A percentile compares a stretch with the other conserved stretches of the same genome.
These are phyloP conservation scores for Fusarium heterosporum DNA, from an alignment of 2,329 filamentous ascomycete species.

Conservation along the genomic window DNA sequence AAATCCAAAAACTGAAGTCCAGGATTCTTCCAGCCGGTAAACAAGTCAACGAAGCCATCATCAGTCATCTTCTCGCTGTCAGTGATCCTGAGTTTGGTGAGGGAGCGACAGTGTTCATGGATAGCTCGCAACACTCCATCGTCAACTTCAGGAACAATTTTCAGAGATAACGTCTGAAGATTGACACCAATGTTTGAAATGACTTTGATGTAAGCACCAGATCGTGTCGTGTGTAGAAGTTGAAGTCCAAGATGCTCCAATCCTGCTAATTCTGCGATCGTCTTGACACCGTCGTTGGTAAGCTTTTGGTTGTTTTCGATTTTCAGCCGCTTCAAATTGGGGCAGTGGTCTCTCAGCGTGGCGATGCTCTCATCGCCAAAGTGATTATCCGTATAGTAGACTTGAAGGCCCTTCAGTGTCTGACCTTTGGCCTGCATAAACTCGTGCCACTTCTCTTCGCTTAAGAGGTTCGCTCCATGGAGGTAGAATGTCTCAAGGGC, in stretches of 20 bases:
- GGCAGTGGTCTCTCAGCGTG: conserved; percentile 72
- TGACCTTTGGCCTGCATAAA: conserved; percentile 75
- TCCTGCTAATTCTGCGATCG: conserved; percentile 70
- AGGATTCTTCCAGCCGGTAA: conserved; percentile 80
- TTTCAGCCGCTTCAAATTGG: conserved; percentile 79
- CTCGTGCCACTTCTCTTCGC: conserved; percentile 78
- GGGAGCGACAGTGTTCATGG: conserved; percentile 73
- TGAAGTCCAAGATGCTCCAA: conserved; percentile 83
- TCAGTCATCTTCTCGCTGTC: conserved; percentile 83
- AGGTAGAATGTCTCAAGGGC: conserved; percentile 80
- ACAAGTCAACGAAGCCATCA: conserved; percentile 76
- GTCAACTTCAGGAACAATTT: conserved; percentile 73
- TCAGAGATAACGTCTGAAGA: conserved; percentile 83
- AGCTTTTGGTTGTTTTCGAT: conserved; percentile 83
- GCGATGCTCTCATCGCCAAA: conserved; percentile 78
- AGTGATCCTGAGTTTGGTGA: conserved; percentile 84
- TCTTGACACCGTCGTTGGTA: conserved; percentile 71
- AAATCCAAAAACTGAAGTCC: conserved; percentile 79
- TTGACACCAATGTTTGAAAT: conserved; percentile 71
- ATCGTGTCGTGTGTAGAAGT: conserved; percentile 67
- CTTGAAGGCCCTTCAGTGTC: conserved; percentile 74
- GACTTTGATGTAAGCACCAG: conserved; percentile 69
- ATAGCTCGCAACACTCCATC: conserved; percentile 78
- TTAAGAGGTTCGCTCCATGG: conserved; percentile 85
- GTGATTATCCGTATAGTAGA: conserved; percentile 86